Base-by-base conservation (phyloP, 1,284 basidiomycete genomes). In the Nidula niveotomentosa region DNA sequence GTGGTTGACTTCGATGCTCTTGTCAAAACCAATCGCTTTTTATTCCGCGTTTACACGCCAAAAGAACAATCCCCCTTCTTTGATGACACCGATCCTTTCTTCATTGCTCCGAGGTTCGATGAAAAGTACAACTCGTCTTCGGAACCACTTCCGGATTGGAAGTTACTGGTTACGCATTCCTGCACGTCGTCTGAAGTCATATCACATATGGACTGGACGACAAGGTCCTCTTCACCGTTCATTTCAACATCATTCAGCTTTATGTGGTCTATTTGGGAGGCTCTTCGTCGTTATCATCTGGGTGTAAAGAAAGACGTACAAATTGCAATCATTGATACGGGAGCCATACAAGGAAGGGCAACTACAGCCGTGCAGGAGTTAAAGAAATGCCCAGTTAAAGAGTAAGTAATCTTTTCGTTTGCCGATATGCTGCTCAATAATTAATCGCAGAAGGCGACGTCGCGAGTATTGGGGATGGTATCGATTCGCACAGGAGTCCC, bases 231-330 rank as follows among this genome's bases (percentile, higher is more conserved):
- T 15, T 91, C 89, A 0, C 77, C 83, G 2, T 90, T 81, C 59
- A 80, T 91, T 43, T 87, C 88, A 2, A 80, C 87, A 1, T 89
- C 88, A 1, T 90, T 90, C 66, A 90, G 85, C 69, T 88, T 90
- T 62, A 81, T 79, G 36, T 91, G 88, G 89, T 84, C 88, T 10
- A 76, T 91, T 36, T 91, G 88, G 88, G 89, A 91, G 64, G 89
- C 88, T 6, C 77, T 86, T n/a, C 75, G 86, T 55, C 80, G 88
- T 18, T 89, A 88, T 62, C 82, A 85, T 60, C 69, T 76, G 39
- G 82, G 82, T 39, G 71, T 89, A 55, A 90, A 91, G 68, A 85
- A 89, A 58, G 83, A 87, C 53, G 73, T 91, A 18, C 79, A 91
- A 66, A 89, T 91, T 57, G 89, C 88, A 9, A 74, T 91, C 53